Evolutionary conservation across 805 yeast genomes (phyloP).

Genomic region (Yamadazyma kitorensis): DNA sequence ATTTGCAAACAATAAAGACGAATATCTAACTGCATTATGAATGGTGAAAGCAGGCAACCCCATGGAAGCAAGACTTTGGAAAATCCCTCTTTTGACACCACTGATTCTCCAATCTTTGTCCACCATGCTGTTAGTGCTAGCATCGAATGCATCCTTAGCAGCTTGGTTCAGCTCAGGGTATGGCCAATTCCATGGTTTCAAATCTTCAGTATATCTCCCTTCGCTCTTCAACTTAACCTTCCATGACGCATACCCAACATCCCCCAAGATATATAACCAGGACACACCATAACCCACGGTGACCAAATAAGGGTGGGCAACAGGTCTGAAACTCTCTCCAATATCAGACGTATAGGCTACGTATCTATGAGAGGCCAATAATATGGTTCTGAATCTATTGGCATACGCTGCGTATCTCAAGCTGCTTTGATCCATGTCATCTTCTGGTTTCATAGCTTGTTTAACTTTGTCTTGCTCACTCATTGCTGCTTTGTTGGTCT

Average conservation of each 20-base stretch:
- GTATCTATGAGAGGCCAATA: slow-evolving; percentile 72
- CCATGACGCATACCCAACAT: slow-evolving; percentile 73
- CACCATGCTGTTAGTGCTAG: slow-evolving; percentile 22
- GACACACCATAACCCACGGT: slow-evolving; percentile 66
- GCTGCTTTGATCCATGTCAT: slow-evolving; percentile 17
- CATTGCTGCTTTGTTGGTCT: no score
- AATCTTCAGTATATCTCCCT: slow-evolving; percentile 58
- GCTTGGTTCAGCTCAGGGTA: slow-evolving; percentile 41
- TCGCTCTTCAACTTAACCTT: slow-evolving; percentile 62
- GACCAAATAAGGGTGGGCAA: slow-evolving; percentile 69
- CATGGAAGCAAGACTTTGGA: slow-evolving; percentile 82
- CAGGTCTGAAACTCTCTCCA: slow-evolving; percentile 84
- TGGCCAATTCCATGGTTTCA: slow-evolving; percentile 63
- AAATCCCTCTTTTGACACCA: slow-evolving; percentile 68
- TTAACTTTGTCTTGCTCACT: no score
- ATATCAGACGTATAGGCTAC: slow-evolving; percentile 86
- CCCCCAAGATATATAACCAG: slow-evolving; percentile 75
- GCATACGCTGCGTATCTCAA: slow-evolving; percentile 84
- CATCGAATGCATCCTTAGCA: slow-evolving; percentile 33
- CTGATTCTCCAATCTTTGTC: slow-evolving; percentile 67
- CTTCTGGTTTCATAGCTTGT: slow-evolving; percentile 7
- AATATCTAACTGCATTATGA: slow-evolving; percentile 70
- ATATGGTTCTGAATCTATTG: slow-evolving; percentile 66
- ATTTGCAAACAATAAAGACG: slow-evolving; percentile 61
- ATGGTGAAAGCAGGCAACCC: slow-evolving; percentile 85